Evolutionary conservation across 73 alveolate species (phyloP).

Genomic region (Paramecium primaurelia): DNA sequence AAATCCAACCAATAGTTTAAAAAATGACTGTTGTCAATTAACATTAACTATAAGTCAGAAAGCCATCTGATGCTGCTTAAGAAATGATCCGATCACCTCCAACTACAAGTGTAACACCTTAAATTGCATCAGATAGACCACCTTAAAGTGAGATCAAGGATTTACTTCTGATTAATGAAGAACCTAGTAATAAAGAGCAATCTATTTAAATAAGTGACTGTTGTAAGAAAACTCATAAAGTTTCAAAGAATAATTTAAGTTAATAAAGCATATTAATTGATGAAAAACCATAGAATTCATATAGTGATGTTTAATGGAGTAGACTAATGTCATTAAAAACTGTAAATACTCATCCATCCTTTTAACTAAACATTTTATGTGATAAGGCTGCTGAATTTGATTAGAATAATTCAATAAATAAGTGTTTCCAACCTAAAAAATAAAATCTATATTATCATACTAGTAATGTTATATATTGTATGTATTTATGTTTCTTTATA

Average conservation of each 20-base stretch:
- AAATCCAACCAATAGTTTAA: background rate
- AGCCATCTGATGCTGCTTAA: background rate
- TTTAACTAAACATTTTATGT: background rate
- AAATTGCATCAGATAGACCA: conserved; percentile 27
- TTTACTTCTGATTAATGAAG: conserved; percentile 24
- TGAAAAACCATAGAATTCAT: background rate
- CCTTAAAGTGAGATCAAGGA: background rate
- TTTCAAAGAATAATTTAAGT: background rate
- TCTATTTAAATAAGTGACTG: background rate
- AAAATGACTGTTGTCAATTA: conserved; percentile 27
- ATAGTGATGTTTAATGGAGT: conserved; percentile 40
- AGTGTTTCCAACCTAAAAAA: background rate
- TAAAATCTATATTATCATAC: background rate
- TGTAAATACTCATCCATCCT: background rate
- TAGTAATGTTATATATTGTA: background rate
- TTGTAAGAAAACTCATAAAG: background rate
- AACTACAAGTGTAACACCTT: conserved; percentile 28
- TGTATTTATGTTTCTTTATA: background rate
- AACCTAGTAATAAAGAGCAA: conserved; percentile 7
- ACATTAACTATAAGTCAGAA: background rate
- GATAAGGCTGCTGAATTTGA: background rate
- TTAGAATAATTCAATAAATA: background rate
- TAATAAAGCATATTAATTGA: background rate
- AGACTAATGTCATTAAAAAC: background rate
- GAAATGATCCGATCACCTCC: background rate